These are phyloP conservation scores for Circinella umbellata DNA, from an alignment of 371 early-diverging fungal species.

Conservation along the genomic window DNA sequence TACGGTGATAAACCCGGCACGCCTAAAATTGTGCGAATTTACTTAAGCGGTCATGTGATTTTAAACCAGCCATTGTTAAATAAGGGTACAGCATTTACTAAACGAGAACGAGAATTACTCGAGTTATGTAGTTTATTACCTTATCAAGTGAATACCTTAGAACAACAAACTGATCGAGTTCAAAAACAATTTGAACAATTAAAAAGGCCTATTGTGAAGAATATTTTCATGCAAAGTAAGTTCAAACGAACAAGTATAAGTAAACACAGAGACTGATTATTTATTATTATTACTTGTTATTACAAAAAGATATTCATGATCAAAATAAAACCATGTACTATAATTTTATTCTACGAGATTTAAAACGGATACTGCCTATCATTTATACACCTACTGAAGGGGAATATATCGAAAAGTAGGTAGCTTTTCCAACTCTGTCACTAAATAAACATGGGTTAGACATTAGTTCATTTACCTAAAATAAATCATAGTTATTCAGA, in stretches of 20 bases:
- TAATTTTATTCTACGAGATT: slow-evolving; percentile 25
- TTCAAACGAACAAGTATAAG: too few species aligned
- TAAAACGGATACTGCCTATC: slow-evolving; percentile 20
- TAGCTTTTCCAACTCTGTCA: background rate
- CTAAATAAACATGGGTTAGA: background rate
- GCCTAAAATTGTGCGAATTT: background rate
- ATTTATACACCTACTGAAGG: slow-evolving; percentile 34
- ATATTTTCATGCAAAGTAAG: slow-evolving; percentile 24
- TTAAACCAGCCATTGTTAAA: slow-evolving; percentile 19
- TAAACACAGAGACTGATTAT: too few species aligned
- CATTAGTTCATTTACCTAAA: too few species aligned
- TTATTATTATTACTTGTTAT: too few species aligned
- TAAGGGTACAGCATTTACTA: slow-evolving; percentile 34
- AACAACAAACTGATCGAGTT: slow-evolving; percentile 21
- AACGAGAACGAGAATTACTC: slow-evolving; percentile 34
- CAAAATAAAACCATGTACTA: slow-evolving; percentile 39
- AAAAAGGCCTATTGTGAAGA: slow-evolving; percentile 17
- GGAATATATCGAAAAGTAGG: slow-evolving; percentile 22
- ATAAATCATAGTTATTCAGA: slow-evolving; percentile 13
- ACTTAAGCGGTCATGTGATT: slow-evolving; percentile 13
- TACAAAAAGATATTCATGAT: slow-evolving; percentile 24
- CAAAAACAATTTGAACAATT: slow-evolving; percentile 22
- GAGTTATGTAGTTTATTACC: slow-evolving; percentile 26
- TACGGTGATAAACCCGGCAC: slow-evolving; percentile 23
- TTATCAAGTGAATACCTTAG: slow-evolving; percentile 25